Evolutionary conservation across 495 filamentous ascomycete species (phyloP).

Genomic region (Neurospora sp.): DNA sequence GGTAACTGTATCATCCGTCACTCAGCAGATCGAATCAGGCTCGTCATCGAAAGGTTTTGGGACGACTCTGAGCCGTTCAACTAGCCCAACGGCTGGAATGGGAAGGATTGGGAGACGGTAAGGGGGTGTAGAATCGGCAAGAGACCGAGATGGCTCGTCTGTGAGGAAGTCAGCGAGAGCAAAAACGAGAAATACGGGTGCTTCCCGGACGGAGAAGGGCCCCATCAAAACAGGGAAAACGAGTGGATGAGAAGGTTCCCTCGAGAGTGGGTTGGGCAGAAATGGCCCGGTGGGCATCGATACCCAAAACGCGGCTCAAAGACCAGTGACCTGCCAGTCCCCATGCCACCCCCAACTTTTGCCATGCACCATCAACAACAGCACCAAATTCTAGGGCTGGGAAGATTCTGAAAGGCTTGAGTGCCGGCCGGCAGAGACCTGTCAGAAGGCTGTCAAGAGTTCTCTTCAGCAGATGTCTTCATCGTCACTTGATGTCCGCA

Average conservation of each 20-base stretch:
- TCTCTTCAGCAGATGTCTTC: not conserved
- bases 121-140: not conserved
- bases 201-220: not conserved
- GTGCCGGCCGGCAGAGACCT: not conserved
- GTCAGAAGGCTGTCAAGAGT: not conserved
- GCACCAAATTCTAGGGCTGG: conserved; percentile 14
- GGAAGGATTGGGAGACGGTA: not conserved
- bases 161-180: not conserved
- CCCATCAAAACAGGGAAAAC: conserved; percentile 4
- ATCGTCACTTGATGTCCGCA: not conserved
- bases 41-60: not conserved
- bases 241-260: conserved; percentile 21
- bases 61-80: not conserved
- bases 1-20: not conserved
- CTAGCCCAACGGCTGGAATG: not conserved
- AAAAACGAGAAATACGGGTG: not conserved
- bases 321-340: conserved; percentile 18
- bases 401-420: not conserved
- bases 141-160: not conserved
- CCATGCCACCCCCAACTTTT: conserved; percentile 6
- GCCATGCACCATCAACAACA: conserved; percentile 20
- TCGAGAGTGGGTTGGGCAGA: conserved; percentile 28
- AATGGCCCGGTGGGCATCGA: conserved; percentile 23
- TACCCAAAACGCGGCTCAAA: conserved; percentile 22
- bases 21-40: not conserved